Base-by-base conservation (phyloP, 2,329 filamentous ascomycete species). In the Penicillium sp. region DNA sequence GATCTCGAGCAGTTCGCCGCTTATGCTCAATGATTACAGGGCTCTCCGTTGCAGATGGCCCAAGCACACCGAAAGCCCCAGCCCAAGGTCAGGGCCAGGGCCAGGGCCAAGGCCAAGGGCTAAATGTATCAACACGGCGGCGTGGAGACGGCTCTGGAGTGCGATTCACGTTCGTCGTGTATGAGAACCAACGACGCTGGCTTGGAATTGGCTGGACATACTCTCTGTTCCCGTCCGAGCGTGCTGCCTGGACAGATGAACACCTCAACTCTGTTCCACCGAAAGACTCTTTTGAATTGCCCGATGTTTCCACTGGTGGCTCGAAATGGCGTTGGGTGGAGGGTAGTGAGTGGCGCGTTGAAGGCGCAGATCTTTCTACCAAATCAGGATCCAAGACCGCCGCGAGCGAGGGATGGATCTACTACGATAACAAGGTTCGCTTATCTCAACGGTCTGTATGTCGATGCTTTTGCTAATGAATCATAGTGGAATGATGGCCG, bases 161-260 rank as follows among this genome's bases (percentile, higher is more conserved):
- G 13, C 89, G 91, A 42, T 99, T 99, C 66, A 99, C 94, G 0
- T 99, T 99, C 58, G 92, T 94, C 44, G 81, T 99, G 2, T 97
- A 92, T 66, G 94, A 99, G 70, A 99, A 99, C 64, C 94, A 99
- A 72, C 84, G 94, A 39, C 84, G 94, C 47, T 99, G 94, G 94
- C 77, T 99, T 4, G 93, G 92, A 1, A 81, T 99, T 12, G 94
- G 94, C 0, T 99, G 94, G 92, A 97, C 94, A 0, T 87, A 87
- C 2, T 95, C 87, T 36, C 78, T 99, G 56, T 90, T 99, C 60
- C 86, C 91, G 0, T 95, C 96, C 65, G 94, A 99, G 69, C 82
- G 94, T 39, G 82, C 87, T 1, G 81, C 92, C 0, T 99, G 94
- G 93, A 96, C 94, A 0, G 94, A 99, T 70, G 94, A 99, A 72